Base-by-base conservation (phyloP, 805 yeast species). In the Candida ovalis region DNA sequence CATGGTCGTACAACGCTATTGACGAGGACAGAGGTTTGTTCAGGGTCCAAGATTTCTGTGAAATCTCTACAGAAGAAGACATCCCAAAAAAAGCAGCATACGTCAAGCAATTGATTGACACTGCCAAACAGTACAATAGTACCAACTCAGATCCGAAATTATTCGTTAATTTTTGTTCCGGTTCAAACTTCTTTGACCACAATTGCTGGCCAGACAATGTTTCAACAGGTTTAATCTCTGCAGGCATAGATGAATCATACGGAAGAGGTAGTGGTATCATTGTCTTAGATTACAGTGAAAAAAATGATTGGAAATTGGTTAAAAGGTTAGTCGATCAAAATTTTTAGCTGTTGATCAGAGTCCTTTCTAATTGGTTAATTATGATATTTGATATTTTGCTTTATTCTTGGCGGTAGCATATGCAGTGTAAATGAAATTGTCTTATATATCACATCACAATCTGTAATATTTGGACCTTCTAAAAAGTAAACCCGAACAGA, bases 21-120 rank as follows among this genome's bases (percentile, higher is more conserved):
- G 78, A 78, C 50, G 88, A 83, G 57, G 88, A 83, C 60, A 70
- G 84, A 45, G 86, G 86, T 10, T 32, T 58, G 3, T 70, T 82
- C 58, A 78, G 76, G 22, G 87, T 86, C 17, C 94, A 86, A 66
- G 94, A 86, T 64, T 85, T 74, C 70, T 83, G 87, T 67, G 90
- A 84, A 61, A 71, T 86, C 48, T 70, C 73, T 49, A 62, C 67
- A 36, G 72, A 68, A 8, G 71, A 69, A 7, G 88, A 80, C 56
- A 75, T 85, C 48, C 62, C 72, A 17, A 77, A 73, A 57, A 86
- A 86, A 63, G 73, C 78, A 18, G 66, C 67, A 9, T 81, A 78
- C 57, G 80, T 86, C 53, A 80, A 77, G 59, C 71, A 76, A 27
- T 74, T 82, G 60, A 70, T 83, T 38, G 62, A 72, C 36, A 73